These are phyloP conservation scores for Ceratobasidium theobromae DNA, from an alignment of 1,284 basidiomycete species.

Conservation along the genomic window DNA sequence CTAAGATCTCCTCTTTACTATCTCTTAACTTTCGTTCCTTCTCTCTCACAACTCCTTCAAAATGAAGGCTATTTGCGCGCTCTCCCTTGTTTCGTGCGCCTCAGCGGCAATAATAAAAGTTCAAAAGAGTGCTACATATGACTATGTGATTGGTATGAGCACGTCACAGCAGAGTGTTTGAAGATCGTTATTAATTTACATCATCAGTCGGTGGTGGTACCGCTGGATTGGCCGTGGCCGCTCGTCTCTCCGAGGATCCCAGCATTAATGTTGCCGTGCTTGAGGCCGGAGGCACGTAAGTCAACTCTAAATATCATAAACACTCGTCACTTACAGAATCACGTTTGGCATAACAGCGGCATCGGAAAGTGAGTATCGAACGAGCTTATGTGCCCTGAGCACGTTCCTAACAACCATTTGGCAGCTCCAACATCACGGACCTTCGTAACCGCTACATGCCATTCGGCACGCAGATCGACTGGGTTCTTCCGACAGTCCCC, in stretches of 20 bases:
- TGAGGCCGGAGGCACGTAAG: slow-evolving; percentile 35
- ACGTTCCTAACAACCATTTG: neutral
- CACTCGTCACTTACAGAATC: neutral
- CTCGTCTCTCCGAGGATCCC: slow-evolving; percentile 46
- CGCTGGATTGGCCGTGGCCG: slow-evolving; percentile 48
- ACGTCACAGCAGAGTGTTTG: too few relatives aligned
- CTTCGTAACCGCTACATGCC: slow-evolving; percentile 27
- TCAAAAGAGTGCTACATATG: slow-evolving; percentile 1
- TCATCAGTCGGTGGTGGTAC: slow-evolving; percentile 50
- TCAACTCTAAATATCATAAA: neutral
- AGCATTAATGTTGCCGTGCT: slow-evolving; percentile 38
- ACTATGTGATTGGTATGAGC: slow-evolving; percentile 15
- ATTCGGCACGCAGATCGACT: slow-evolving; percentile 37
- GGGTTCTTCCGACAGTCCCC: slow-evolving; percentile 41
- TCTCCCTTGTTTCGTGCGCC: neutral
- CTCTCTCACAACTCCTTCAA: neutral
- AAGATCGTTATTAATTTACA: too few relatives aligned
- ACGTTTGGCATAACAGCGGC: neutral
- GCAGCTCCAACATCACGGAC: slow-evolving; percentile 12
- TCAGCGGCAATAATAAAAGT: neutral
- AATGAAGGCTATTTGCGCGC: neutral
- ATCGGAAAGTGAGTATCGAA: slow-evolving; percentile 12
- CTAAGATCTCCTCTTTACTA: neutral
- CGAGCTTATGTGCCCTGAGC: neutral
- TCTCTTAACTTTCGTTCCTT: neutral